A percentile compares a stretch with the other conserved stretches of the same genome.
Evolutionary conservation across 1,139 yeast species (phyloP).

Genomic region (Suhomyces kunorum): DNA sequence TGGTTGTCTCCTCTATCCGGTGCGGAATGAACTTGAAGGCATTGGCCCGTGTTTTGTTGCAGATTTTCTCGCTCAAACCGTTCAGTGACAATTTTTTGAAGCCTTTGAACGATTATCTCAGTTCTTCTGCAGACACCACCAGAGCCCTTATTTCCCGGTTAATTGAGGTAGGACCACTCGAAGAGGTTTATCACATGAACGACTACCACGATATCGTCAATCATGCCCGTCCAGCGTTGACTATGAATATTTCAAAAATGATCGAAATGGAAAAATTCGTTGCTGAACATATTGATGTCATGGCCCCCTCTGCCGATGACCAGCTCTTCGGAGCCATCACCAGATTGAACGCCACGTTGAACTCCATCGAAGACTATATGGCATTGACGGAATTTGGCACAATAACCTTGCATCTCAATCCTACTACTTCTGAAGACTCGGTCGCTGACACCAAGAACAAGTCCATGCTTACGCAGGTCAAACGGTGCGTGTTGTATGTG

Average conservation of each 20-base stretch:
- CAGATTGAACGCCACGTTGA: conserved; percentile 36
- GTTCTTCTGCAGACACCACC: conserved; percentile 49
- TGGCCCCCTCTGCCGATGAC: conserved; percentile 57
- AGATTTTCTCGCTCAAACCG: conserved; percentile 65
- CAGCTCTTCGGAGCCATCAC: conserved; percentile 50
- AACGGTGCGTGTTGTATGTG: conserved; percentile 76
- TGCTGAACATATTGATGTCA: conserved; percentile 50
- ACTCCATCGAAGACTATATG: conserved; percentile 42
- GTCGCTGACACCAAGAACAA: conserved; percentile 48
- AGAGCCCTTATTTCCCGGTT: conserved; percentile 47
- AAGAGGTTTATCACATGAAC: conserved; percentile 59
- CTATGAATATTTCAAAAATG: conserved; percentile 66
- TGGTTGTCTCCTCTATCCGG: conserved; percentile 20
- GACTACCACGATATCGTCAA: conserved; percentile 73
- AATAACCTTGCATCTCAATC: conserved; percentile 47
- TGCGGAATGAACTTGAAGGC: conserved; percentile 56
- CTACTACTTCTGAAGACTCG: conserved; percentile 50
- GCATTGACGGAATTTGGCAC: conserved; percentile 43
- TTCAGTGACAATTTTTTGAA: conserved; percentile 74
- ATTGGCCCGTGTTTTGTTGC: conserved; percentile 61
- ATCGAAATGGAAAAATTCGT: conserved; percentile 61
- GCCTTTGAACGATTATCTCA: conserved; percentile 75
- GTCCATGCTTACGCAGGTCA: conserved; percentile 72
- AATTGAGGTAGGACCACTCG: conserved; percentile 59
- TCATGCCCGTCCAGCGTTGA: conserved; percentile 63